Percentiles rank a stretch among this genome's conserved stretches.
These are phyloP conservation scores for Cucurbitaria berberidis DNA, from an alignment of 2,329 filamentous ascomycete species.

Conservation along the genomic window DNA sequence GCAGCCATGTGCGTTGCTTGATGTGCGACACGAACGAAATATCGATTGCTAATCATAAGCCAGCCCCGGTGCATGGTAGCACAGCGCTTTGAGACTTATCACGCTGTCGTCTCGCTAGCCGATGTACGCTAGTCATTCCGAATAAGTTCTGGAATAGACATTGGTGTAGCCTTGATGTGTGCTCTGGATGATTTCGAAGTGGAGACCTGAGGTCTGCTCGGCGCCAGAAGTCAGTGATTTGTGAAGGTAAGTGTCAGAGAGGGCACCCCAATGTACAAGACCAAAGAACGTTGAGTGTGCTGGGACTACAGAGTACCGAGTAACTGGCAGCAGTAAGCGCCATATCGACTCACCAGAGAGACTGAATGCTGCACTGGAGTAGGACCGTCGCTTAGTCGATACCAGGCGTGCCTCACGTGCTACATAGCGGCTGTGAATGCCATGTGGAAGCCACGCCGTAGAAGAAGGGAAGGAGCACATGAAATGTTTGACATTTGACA, in stretches of 20 bases:
- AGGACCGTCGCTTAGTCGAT: not conserved
- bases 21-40: not conserved
- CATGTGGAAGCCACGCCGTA: conserved; percentile 8
- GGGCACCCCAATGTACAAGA: not conserved
- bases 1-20: not conserved
- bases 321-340: not conserved
- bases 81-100: not conserved
- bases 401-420: not conserved
- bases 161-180: not conserved
- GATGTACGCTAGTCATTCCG: no score
- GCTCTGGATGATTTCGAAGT: not conserved
- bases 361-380: not conserved
- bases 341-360: no score
- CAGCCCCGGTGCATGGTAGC: not conserved
- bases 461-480: not conserved
- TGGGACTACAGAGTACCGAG: not conserved
- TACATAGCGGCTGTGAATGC: not conserved
- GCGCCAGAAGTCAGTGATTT: no score
- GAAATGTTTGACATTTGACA: not conserved
- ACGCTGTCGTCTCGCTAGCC: no score
- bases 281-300: not conserved
- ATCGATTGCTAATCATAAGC: not conserved
- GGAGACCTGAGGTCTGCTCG: not conserved
- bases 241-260: not conserved
- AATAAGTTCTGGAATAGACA: not conserved